A percentile compares a stretch with the other conserved stretches of the same genome.
These are phyloP conservation scores for Trichothecium sympodiale DNA, from an alignment of 2,329 filamentous ascomycete genomes.

Conservation along the genomic window DNA sequence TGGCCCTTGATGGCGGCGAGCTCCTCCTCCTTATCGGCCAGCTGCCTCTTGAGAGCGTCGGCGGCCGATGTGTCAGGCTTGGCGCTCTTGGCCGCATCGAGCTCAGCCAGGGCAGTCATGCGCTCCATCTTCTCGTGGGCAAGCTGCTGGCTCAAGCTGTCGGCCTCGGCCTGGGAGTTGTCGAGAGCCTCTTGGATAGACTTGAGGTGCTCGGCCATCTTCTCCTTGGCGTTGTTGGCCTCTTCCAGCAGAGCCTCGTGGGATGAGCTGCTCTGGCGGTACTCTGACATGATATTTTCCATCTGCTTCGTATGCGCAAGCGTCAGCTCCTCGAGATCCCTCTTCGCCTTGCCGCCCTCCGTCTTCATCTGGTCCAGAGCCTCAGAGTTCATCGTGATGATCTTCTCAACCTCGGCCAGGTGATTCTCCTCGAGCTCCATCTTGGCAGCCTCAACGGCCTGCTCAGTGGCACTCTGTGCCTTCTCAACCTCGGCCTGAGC, in stretches of 20 bases:
- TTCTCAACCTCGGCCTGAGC: constrained; percentile 16
- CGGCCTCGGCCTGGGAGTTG: constrained; percentile 35
- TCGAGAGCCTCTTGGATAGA: constrained; percentile 29
- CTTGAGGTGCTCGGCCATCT: constrained; percentile 24
- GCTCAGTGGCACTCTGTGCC: constrained; percentile 13
- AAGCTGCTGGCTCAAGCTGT: constrained; percentile 40
- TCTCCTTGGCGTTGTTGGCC: constrained; percentile 22
- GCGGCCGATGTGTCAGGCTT: constrained; percentile 44
- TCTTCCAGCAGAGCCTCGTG: constrained; percentile 23
- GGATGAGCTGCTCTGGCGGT: constrained; percentile 20
- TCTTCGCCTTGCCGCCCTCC: constrained; percentile 23
- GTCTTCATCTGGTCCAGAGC: constrained; percentile 28
- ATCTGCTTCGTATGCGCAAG: constrained; percentile 24
- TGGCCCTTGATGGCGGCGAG: constrained; percentile 31
- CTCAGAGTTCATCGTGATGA: constrained; percentile 30
- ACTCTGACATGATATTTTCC: constrained; percentile 28
- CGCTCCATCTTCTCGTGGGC: constrained; percentile 50
- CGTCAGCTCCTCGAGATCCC: constrained; percentile 32
- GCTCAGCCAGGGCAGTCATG: constrained; percentile 46
- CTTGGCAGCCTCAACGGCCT: constrained; percentile 26
- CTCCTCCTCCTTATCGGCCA: constrained; percentile 35
- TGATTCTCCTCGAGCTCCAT: constrained; percentile 33
- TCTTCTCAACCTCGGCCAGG: constrained; percentile 35
- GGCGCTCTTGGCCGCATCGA: constrained; percentile 45
- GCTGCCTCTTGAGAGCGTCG: constrained; percentile 39